Conservation (phyloP, 306 rosid species). For the Rosa chinensis region DNA sequence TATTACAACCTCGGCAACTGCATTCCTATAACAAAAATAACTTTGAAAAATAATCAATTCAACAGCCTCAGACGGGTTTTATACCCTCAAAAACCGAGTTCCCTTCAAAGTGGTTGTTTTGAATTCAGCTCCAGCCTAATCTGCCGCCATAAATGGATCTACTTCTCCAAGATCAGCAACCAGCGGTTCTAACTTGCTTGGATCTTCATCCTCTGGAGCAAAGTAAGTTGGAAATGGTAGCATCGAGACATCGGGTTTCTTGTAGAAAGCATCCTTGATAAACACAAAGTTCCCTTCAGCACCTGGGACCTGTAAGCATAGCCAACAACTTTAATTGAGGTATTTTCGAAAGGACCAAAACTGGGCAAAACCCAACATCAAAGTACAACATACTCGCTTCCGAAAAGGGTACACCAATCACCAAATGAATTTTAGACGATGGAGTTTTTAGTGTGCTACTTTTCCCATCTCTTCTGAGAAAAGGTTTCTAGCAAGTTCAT, state of each 20-base stretch:
- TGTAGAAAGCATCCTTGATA: constrained; percentile 73
- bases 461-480: not conserved
- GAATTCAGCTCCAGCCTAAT: constrained; percentile 29
- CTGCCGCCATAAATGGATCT: constrained; percentile 87
- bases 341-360: not conserved
- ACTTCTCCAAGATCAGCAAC: constrained; percentile 90
- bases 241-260: constrained; percentile 59
- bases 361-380: not conserved
- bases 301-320: constrained; percentile 73
- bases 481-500: not conserved
- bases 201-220: constrained; percentile 60
- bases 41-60: not conserved
- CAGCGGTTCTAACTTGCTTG: constrained; percentile 50
- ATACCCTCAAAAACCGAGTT: constrained; percentile 8
- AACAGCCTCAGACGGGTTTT: not conserved
- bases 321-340: constrained; percentile 19
- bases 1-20: constrained; percentile 17
- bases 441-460: not conserved
- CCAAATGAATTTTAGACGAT: not conserved
- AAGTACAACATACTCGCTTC: not conserved
- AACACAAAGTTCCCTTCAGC: constrained; percentile 93
- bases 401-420: not conserved
- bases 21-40: constrained; percentile 2
- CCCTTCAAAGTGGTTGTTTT: constrained; percentile 13
- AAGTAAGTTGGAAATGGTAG: constrained; percentile 94